Evolutionary conservation across 2,329 filamentous ascomycete genomes (phyloP).

Genomic region (Fusarium pilosicola): DNA sequence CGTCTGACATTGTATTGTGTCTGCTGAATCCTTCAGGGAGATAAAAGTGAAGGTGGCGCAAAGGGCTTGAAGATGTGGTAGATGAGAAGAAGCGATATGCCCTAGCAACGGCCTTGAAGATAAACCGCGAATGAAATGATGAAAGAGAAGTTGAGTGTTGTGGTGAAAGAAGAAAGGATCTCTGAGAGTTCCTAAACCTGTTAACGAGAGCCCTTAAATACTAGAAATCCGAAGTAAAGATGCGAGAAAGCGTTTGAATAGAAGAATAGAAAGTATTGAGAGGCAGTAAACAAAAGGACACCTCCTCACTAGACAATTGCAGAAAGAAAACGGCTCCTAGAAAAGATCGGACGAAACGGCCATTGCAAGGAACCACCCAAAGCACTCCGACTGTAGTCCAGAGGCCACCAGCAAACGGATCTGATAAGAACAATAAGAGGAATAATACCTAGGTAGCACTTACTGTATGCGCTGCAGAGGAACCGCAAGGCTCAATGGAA

Average conservation of each 20-base stretch:
- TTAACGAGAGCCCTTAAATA: not conserved
- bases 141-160: not conserved
- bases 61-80: not conserved
- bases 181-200: not conserved
- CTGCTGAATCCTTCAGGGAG: not conserved
- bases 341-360: not conserved
- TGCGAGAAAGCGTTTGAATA: not conserved
- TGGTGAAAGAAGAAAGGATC: too few relatives aligned
- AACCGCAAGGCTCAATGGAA: not conserved
- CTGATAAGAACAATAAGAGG: not conserved
- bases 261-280: not conserved
- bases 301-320: not conserved
- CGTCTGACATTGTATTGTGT: conserved; percentile 44
- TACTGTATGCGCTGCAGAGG: not conserved
- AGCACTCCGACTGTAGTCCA: not conserved
- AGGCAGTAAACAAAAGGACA: not conserved
- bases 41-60: not conserved
- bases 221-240: not conserved
- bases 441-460: not conserved
- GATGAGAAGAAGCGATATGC: not conserved
- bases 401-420: not conserved
- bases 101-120: not conserved
- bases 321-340: not conserved
- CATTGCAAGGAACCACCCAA: not conserved
- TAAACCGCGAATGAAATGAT: not conserved